A percentile compares a stretch with the other conserved stretches of the same genome.
Evolutionary conservation across 2,329 filamentous ascomycete species (phyloP).

Genomic region (Chrysosporium keratinophilum): DNA sequence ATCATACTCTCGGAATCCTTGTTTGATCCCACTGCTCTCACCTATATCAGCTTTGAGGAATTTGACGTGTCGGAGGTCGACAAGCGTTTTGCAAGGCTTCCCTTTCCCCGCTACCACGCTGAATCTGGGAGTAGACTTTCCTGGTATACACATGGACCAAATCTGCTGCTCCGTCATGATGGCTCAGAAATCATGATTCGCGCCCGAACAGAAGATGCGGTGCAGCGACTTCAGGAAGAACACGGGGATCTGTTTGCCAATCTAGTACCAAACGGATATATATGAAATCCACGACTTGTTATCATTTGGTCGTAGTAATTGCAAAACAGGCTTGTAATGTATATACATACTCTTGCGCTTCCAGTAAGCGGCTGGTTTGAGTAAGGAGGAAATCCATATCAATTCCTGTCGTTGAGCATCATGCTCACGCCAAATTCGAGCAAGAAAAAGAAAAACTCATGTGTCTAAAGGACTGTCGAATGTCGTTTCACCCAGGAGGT

Average conservation of each 20-base stretch:
- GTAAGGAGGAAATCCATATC: no score
- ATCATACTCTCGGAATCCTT: slow-evolving; percentile 2
- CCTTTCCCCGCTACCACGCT: not conserved
- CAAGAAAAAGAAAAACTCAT: not conserved
- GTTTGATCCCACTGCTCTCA: slow-evolving; percentile 5
- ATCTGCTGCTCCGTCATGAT: slow-evolving; percentile 3
- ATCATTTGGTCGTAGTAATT: not conserved
- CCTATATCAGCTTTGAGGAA: slow-evolving; percentile 7
- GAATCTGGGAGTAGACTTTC: not conserved
- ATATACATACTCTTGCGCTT: not conserved
- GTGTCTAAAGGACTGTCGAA: not conserved
- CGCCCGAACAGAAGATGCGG: not conserved
- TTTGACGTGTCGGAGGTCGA: not conserved
- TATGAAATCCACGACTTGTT: not conserved
- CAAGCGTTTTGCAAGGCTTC: not conserved
- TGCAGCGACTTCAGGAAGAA: not conserved
- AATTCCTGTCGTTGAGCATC: no score
- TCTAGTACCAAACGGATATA: slow-evolving; percentile 1
- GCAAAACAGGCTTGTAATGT: not conserved
- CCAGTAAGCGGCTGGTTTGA: not conserved
- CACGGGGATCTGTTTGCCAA: not conserved
- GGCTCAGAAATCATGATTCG: slow-evolving; percentile 5
- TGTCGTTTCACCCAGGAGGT: not conserved
- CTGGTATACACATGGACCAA: not conserved
- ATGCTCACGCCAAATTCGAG: no score